Evolutionary conservation across 2,329 filamentous ascomycete species (phyloP).

Genomic region (Sporothrix curviconia): DNA sequence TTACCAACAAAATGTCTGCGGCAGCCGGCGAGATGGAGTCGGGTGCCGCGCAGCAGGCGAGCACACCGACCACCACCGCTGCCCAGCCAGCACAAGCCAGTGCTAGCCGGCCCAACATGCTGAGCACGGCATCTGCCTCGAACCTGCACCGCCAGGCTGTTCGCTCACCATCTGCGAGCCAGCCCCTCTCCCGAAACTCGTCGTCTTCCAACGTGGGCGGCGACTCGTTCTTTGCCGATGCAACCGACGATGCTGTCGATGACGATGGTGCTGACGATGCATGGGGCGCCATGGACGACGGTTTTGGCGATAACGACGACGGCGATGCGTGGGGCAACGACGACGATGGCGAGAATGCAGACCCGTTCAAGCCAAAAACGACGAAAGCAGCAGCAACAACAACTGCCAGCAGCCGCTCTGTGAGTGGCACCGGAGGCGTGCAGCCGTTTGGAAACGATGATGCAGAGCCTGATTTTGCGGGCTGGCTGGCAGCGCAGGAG

Average conservation of each 20-base stretch:
- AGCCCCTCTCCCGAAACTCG: constrained; percentile 40
- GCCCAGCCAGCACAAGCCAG: not conserved
- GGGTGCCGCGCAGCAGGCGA: constrained; percentile 30
- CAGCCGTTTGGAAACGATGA: constrained; percentile 66
- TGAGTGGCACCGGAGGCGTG: constrained; percentile 22
- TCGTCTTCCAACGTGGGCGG: constrained; percentile 32
- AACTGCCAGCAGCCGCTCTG: constrained; percentile 34
- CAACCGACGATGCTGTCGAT: constrained; percentile 49
- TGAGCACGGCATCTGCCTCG: constrained; percentile 47
- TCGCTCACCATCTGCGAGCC: constrained; percentile 41
- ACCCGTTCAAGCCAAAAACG: constrained; percentile 28
- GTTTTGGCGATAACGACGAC: constrained; percentile 31
- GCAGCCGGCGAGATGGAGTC: constrained; percentile 82
- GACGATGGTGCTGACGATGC: constrained; percentile 62
- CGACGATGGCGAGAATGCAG: not conserved
- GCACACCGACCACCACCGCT: constrained; percentile 22
- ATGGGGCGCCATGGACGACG: constrained; percentile 67
- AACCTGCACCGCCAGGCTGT: constrained; percentile 55
- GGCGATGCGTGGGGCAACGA: constrained; percentile 26
- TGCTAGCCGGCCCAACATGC: constrained; percentile 37
- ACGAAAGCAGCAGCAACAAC: constrained; percentile 34
- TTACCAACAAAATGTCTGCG: constrained; percentile 85
- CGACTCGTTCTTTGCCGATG: constrained; percentile 49
- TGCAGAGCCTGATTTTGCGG: constrained; percentile 89
- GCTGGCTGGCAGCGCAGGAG: constrained; percentile 79